Conservation (phyloP, 805 yeast genomes). For the Candida andamanensis region DNA sequence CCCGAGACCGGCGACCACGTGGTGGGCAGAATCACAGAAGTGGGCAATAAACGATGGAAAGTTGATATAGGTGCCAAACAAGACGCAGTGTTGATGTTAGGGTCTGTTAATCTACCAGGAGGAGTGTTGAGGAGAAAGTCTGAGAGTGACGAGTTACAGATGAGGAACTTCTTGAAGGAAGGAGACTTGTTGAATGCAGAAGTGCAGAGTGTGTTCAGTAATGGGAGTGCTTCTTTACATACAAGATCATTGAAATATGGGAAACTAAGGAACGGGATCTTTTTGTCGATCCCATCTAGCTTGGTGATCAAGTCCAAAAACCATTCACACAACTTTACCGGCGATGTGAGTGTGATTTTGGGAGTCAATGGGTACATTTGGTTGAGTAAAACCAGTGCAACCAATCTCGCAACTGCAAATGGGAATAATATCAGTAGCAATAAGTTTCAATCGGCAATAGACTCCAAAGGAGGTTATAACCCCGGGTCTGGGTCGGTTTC, state of each 20-base stretch:
- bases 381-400: slow-evolving; percentile 64
- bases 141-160: slow-evolving; percentile 92
- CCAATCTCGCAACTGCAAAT: slow-evolving; percentile 8
- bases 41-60: slow-evolving; percentile 91
- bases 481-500: slow-evolving; percentile 60
- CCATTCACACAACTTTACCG: slow-evolving; percentile 86
- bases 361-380: slow-evolving; percentile 96
- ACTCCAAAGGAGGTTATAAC: slow-evolving; percentile 34
- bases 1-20: slow-evolving; percentile 98
- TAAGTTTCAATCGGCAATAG: slow-evolving; percentile 37
- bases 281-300: slow-evolving; percentile 75
- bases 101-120: slow-evolving; percentile 95
- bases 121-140: slow-evolving; percentile 92
- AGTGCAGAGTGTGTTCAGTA: slow-evolving; percentile 82
- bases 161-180: slow-evolving; percentile 90
- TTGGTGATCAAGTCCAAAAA: slow-evolving; percentile 80
- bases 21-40: slow-evolving; percentile 90
- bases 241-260: slow-evolving; percentile 96
- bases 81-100: slow-evolving; percentile 87
- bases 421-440: slow-evolving; percentile 19
- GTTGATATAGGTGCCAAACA: slow-evolving; percentile 95
- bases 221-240: slow-evolving; percentile 90
- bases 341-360: slow-evolving; percentile 82
- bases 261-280: slow-evolving; percentile 85
- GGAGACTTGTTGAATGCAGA: slow-evolving; percentile 96